Evolutionary conservation across 257 asterid genomes (phyloP).

Genomic region (Solanum sitiens): DNA sequence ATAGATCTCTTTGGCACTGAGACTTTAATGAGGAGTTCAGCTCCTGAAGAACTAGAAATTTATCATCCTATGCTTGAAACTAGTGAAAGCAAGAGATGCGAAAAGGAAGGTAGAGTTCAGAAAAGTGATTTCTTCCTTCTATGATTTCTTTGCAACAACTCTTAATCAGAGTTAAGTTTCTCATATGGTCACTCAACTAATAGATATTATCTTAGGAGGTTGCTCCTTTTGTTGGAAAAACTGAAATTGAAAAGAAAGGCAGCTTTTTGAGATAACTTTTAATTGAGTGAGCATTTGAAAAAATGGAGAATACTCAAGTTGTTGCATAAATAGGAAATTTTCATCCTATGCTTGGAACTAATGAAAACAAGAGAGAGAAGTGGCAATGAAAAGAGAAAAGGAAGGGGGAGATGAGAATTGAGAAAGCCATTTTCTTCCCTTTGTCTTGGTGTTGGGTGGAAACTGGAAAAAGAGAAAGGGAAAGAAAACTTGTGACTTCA

Average conservation of each 20-base stretch:
- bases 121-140: not conserved
- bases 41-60: not conserved
- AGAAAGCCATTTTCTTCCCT: not conserved
- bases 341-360: not conserved
- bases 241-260: not conserved
- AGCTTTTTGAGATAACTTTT: rapidly evolving
- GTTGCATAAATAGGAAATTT: not conserved
- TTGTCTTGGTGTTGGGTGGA: not conserved
- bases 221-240: not conserved
- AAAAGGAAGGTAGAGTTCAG: not conserved
- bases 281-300: not conserved
- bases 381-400: not conserved
- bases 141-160: not conserved
- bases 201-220: not conserved
- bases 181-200: not conserved
- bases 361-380: not conserved
- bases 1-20: not conserved
- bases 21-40: not conserved
- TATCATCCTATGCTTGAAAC: not conserved
- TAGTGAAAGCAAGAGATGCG: not conserved
- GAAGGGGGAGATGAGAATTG: not conserved
- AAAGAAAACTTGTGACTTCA: not conserved
- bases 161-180: not conserved
- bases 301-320: not conserved
- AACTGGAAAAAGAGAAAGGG: not conserved